These are phyloP conservation scores for Lactarius indigo DNA, from an alignment of 768 basidiomycete genomes.

Conservation along the genomic window DNA sequence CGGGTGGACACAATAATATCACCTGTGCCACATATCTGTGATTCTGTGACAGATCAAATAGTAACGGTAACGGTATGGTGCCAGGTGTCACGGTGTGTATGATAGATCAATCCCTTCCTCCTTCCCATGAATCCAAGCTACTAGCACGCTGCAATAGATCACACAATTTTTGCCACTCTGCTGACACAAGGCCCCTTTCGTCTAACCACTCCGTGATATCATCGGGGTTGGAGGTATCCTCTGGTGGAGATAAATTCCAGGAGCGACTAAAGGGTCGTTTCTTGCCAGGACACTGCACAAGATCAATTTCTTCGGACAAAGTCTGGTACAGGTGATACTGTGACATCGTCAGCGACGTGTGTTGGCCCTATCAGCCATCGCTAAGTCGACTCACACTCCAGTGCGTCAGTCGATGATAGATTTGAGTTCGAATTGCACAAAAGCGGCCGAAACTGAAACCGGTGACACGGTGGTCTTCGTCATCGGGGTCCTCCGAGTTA, in stretches of 20 bases:
- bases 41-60: neutral
- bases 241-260: constrained; percentile 55
- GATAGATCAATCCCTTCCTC: constrained; percentile 36
- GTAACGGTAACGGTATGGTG: neutral
- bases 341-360: neutral
- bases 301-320: constrained; percentile 56
- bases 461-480: constrained; percentile 20
- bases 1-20: neutral
- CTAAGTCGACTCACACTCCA: constrained; percentile 63
- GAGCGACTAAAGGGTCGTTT: constrained; percentile 51
- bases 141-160: constrained; percentile 72
- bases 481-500: constrained; percentile 30
- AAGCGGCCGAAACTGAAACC: constrained; percentile 70
- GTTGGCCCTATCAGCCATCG: neutral
- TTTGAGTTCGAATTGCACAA: constrained; percentile 63
- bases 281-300: constrained; percentile 40
- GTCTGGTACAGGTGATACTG: constrained; percentile 64
- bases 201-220: constrained; percentile 82
- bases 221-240: constrained; percentile 69
- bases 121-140: constrained; percentile 52
- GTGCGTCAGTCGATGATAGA: constrained; percentile 71
- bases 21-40: neutral
- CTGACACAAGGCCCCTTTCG: constrained; percentile 58
- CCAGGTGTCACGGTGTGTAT: no score
- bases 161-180: constrained; percentile 68